Percentiles rank a stretch among this genome's conserved stretches.
Conservation (phyloP, 441 rosid species). For the Erodium moschatum region DNA sequence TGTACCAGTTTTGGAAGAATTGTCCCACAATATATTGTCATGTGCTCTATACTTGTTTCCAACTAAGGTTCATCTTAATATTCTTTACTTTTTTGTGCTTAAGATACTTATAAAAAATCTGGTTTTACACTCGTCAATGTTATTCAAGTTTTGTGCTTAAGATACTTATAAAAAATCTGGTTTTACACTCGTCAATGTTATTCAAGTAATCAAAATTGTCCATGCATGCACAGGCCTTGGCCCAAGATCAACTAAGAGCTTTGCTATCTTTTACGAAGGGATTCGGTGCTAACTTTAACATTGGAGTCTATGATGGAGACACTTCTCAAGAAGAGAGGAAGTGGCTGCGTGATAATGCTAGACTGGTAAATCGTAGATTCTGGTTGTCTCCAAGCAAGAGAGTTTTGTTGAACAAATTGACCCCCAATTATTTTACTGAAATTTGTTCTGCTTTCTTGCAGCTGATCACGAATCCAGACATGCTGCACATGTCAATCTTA, state of each 20-base stretch:
- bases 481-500: slow-evolving; percentile 82
- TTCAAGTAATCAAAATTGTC: slow-evolving; percentile 17
- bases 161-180: slow-evolving; percentile 11
- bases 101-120: slow-evolving; percentile 13
- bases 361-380: slow-evolving; percentile 47
- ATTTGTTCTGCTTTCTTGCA: slow-evolving; percentile 31
- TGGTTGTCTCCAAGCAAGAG: slow-evolving; percentile 9
- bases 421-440: slow-evolving; percentile 18
- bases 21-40: slow-evolving; percentile 51
- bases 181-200: slow-evolving; percentile 14
- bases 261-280: slow-evolving; percentile 43
- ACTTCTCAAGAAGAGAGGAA: slow-evolving; percentile 58
- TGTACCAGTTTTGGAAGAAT: slow-evolving; percentile 74
- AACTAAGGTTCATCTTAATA: slow-evolving; percentile 51
- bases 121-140: slow-evolving; percentile 13
- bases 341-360: slow-evolving; percentile 61
- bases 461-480: slow-evolving; percentile 98
- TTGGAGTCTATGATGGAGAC: slow-evolving; percentile 93
- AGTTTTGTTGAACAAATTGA: slow-evolving; percentile 8
- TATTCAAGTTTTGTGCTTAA: slow-evolving; percentile 10
- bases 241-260: slow-evolving; percentile 90
- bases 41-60: slow-evolving; percentile 93
- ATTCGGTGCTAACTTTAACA: slow-evolving; percentile 39
- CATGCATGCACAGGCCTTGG: slow-evolving; percentile 61
- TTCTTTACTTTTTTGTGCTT: slow-evolving; percentile 11